Conservation (phyloP, 176 grass and related monocot genomes). For the Carex cristatella region DNA sequence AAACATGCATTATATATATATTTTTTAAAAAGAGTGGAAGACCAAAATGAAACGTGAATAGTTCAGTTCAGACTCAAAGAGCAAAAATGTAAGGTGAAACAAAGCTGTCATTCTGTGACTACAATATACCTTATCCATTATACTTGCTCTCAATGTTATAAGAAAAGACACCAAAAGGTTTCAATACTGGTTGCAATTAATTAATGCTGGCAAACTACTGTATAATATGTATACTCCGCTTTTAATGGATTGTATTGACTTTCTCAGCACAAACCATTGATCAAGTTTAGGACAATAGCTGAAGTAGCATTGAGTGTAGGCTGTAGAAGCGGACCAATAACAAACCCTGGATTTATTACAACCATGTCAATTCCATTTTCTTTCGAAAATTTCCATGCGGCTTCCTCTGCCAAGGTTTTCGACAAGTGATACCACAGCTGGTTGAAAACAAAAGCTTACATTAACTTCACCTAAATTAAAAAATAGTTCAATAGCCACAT, state of each 20-base stretch:
- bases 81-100: background rate
- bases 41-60: background rate
- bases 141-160: background rate
- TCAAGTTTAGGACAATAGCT: background rate
- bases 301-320: conserved; percentile 17
- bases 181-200: background rate
- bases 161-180: background rate
- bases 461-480: background rate
- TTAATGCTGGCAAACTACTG: background rate
- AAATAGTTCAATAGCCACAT: background rate
- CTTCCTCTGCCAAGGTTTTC: conserved; percentile 31
- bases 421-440: conserved; percentile 34
- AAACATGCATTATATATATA: background rate
- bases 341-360: conserved; percentile 28
- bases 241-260: background rate
- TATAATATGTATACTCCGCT: background rate
- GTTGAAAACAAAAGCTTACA: background rate
- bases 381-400: conserved; percentile 34
- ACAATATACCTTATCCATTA: background rate
- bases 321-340: conserved; percentile 34
- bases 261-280: background rate
- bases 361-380: conserved; percentile 30
- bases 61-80: background rate
- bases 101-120: background rate
- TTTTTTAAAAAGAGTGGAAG: background rate